Percentiles rank a stretch among this genome's conserved stretches.
Conservation (phyloP, 805 yeast genomes). For the Debaryomyces castellii region DNA sequence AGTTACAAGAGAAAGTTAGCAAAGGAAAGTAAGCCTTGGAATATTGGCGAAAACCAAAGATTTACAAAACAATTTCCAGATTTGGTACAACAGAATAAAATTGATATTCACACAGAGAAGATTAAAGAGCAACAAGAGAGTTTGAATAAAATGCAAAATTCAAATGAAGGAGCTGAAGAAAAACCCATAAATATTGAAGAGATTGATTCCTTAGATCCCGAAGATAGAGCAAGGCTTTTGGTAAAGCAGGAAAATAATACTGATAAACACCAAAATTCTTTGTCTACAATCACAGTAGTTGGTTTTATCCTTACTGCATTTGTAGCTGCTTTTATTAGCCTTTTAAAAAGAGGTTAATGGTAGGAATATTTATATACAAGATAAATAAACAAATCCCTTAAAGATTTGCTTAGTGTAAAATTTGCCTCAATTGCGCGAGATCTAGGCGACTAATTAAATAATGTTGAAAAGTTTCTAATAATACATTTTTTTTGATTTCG, state of each 20-base stretch:
- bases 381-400: neutral
- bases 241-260: constrained; percentile 16
- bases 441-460: neutral
- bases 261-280: constrained; percentile 1
- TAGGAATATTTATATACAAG: neutral
- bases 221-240: constrained; percentile 56
- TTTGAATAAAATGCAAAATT: neutral
- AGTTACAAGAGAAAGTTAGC: constrained; percentile 59
- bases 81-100: constrained; percentile 44
- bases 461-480: neutral
- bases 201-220: constrained; percentile 55
- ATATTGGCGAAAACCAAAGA: constrained; percentile 51
- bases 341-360: constrained; percentile 12
- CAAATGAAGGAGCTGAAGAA: constrained; percentile 7
- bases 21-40: constrained; percentile 57
- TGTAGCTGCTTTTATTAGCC: constrained; percentile 26
- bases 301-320: constrained; percentile 34
- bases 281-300: constrained; percentile 17
- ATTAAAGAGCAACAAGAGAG: constrained; percentile 13
- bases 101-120: constrained; percentile 22
- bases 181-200: constrained; percentile 19
- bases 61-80: constrained; percentile 73
- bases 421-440: neutral
- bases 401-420: neutral
- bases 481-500: neutral